phyloP scores from a whole-genome alignment of 2,329 filamentous ascomycete genomes.

The Thielaviopsis ethacetica region DNA sequence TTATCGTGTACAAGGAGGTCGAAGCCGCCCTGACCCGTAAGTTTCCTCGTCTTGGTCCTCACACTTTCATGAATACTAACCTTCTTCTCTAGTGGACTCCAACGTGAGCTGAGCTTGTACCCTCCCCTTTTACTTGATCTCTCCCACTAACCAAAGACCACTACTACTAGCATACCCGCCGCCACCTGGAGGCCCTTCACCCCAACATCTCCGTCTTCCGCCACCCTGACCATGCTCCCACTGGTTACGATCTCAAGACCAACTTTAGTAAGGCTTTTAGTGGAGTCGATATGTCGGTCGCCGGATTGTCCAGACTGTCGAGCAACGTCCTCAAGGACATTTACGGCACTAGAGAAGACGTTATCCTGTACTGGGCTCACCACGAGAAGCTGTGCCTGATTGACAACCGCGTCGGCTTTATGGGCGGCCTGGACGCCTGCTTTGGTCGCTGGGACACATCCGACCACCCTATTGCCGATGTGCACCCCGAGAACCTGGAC shows the following conservation, averaged over 20 bases:
- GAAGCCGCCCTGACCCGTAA: slow-evolving; percentile 63
- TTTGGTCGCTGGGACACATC: slow-evolving; percentile 70
- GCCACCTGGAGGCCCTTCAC: slow-evolving; percentile 58
- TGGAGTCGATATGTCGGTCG: slow-evolving; percentile 28
- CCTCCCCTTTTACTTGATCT: background rate
- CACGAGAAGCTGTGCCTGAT: slow-evolving; percentile 82
- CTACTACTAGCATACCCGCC: slow-evolving; percentile 53
- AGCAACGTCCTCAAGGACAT: slow-evolving; percentile 58
- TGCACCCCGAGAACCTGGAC: slow-evolving; percentile 62
- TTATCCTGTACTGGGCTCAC: slow-evolving; percentile 82
- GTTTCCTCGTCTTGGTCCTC: slow-evolving; percentile 23
- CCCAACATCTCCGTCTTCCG: slow-evolving; percentile 78
- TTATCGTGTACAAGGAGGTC: slow-evolving; percentile 89
- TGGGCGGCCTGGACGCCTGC: slow-evolving; percentile 79
- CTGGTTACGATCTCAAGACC: slow-evolving; percentile 48
- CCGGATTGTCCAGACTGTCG: slow-evolving; percentile 48
- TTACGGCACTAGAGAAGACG: slow-evolving; percentile 67
- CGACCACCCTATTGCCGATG: slow-evolving; percentile 66
- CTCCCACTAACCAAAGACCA: too few species aligned
- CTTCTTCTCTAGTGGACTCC: slow-evolving; percentile 20
- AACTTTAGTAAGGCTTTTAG: slow-evolving; percentile 49
- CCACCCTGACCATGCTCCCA: slow-evolving; percentile 75
- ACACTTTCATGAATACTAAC: slow-evolving; percentile 10
- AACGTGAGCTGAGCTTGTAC: slow-evolving; percentile 18
- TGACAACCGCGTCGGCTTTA: slow-evolving; percentile 67